Percentiles rank a stretch among this genome's conserved stretches.
These are phyloP conservation scores for Kodamaea jinghongensis DNA, from an alignment of 805 yeast genomes.

Conservation along the genomic window DNA sequence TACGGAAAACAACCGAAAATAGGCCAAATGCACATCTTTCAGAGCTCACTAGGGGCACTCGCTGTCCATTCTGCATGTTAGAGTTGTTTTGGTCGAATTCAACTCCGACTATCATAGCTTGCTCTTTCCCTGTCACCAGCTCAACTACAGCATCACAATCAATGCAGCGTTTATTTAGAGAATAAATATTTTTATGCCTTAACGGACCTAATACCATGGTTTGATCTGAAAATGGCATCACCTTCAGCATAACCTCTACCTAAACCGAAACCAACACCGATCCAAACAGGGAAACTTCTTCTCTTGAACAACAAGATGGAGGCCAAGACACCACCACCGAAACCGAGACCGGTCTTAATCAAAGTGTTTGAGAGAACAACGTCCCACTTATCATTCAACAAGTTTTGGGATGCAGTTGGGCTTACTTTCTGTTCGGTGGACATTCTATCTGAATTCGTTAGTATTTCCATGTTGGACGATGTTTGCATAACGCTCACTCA, in stretches of 20 bases:
- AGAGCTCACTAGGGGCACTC: too few species aligned
- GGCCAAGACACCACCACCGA: conserved; percentile 93
- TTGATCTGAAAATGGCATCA: conserved; percentile 88
- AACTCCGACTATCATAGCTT: too few species aligned
- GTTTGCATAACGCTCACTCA: conserved; percentile 1
- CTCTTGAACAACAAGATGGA: conserved; percentile 88
- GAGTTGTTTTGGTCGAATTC: too few species aligned
- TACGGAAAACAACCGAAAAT: too few species aligned
- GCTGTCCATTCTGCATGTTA: too few species aligned
- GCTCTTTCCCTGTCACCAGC: too few species aligned
- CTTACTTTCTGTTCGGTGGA: conserved; percentile 35
- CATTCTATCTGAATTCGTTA: conserved; percentile 17
- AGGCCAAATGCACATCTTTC: too few species aligned
- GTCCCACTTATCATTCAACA: conserved; percentile 84
- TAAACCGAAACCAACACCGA: conserved; percentile 94
- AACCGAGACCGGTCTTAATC: conserved; percentile 93
- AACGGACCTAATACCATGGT: conserved; percentile 71
- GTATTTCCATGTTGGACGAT: conserved; percentile 6
- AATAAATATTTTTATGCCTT: conserved; percentile 47
- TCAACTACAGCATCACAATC: conserved; percentile 3
- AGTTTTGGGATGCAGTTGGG: conserved; percentile 49
- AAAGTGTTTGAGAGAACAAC: conserved; percentile 90
- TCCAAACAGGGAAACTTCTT: conserved; percentile 96
- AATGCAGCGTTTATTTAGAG: conserved; percentile 6
- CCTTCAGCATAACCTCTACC: conserved; percentile 99